Base-by-base conservation (phyloP, 495 filamentous ascomycete species). In the Polyplosphaeria fusca region DNA sequence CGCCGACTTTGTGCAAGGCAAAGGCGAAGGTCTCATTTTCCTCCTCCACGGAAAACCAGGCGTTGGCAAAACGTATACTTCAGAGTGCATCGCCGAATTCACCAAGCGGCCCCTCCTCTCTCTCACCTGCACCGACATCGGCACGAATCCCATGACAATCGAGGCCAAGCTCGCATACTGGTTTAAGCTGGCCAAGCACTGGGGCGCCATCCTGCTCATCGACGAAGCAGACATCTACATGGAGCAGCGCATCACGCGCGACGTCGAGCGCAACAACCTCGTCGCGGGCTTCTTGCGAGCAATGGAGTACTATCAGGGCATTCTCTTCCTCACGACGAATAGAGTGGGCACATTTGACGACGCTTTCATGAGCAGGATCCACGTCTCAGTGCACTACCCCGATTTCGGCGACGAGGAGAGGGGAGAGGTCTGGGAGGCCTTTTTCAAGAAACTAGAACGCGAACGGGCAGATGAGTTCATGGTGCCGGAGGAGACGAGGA, bases 141-240 rank as follows among this genome's bases (percentile, higher is more conserved):
- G 52, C 14, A 46, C 38, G 38, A 54, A 43, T 41, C 57, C 40
- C 45, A 57, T 54, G 14, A 48, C 24, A 3, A 40, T 55, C 23
- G 58, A 48, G 25, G 14, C 5, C 5, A 45, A 52, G 39, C 27
- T 52, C 3, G 38, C 45, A 19, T 23, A 39, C 26, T 41, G 60
- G 61, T 58, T 64, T 38, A 41, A 55, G 16, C 22, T 55, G 3
- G 63, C 60, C 43, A 61, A 35, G 40, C 58, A 51, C 28, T 69
- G 61, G 68, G 53, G 59, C 24, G 68, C 67, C 7, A 55, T 69
- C 25, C 27, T 70, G 19, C 67, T 70, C 16, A 53, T 69, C 20
- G 67, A 69, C 46, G 65, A 70, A 66, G 68, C 68, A 5, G 63
- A 71, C 51, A 58, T 70, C 19, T 68, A 59, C 58, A 47, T 65